Conservation (phyloP, 2,329 filamentous ascomycete genomes). For the Claviceps monticola region DNA sequence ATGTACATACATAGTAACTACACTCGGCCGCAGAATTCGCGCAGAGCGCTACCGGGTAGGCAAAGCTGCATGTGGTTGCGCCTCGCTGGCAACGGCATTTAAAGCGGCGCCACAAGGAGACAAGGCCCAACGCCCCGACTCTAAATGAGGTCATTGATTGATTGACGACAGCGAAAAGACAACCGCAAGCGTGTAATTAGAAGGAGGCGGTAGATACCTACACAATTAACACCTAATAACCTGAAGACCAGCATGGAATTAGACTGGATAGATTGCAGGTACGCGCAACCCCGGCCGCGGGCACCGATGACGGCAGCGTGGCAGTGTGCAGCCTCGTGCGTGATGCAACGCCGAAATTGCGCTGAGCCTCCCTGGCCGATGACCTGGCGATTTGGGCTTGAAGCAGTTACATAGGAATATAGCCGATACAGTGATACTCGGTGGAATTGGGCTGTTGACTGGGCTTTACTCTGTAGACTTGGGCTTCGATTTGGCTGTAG, state of each 20-base stretch:
- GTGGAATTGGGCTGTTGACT: too few relatives aligned
- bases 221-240: not conserved
- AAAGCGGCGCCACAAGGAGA: not conserved
- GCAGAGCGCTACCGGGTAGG: not conserved
- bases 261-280: not conserved
- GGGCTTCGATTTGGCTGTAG: too few relatives aligned
- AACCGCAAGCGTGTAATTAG: not conserved
- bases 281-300: not conserved
- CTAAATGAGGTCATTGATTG: not conserved
- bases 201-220: not conserved
- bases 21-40: too few relatives aligned
- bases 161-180: not conserved
- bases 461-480: too few relatives aligned
- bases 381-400: not conserved
- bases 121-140: not conserved
- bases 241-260: not conserved
- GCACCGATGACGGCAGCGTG: not conserved
- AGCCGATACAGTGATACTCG: too few relatives aligned
- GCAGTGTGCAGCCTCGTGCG: not conserved
- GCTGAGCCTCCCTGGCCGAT: not conserved
- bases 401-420: too few relatives aligned
- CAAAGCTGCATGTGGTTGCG: too few relatives aligned
- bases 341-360: not conserved
- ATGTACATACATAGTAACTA: too few relatives aligned
- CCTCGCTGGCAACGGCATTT: too few relatives aligned